Evolutionary conservation across 768 basidiomycete species (phyloP).

Genomic region (Fibroporia radiculosa): DNA sequence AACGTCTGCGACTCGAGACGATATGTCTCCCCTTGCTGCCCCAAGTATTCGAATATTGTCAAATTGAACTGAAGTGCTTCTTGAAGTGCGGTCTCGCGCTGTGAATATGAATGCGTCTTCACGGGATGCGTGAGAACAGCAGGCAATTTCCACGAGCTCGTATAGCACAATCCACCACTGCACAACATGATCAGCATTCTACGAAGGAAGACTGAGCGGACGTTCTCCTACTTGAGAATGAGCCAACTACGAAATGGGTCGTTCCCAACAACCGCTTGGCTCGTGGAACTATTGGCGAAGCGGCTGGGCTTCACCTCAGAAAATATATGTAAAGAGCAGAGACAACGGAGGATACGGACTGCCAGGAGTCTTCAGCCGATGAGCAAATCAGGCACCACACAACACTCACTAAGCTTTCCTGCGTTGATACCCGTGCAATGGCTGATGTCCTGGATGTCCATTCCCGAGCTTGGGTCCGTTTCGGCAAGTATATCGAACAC

Average conservation of each 20-base stretch:
- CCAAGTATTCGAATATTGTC: constrained; percentile 5
- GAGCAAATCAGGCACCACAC: background rate
- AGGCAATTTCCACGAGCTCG: constrained; percentile 6
- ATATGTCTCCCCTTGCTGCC: constrained; percentile 5
- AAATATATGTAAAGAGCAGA: constrained; percentile 5
- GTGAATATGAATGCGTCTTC: constrained; percentile 4
- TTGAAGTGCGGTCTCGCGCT: background rate
- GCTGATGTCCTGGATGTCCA: background rate
- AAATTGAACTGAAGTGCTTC: constrained; percentile 1
- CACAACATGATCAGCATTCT: background rate
- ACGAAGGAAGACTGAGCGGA: background rate
- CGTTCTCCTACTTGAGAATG: background rate
- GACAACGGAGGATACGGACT: constrained; percentile 4
- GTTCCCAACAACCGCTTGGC: background rate
- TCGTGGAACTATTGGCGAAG: constrained; percentile 6
- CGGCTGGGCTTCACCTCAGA: constrained; percentile 1
- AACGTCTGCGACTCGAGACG: background rate
- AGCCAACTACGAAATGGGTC: constrained; percentile 2
- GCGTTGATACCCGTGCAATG: constrained; percentile 1
- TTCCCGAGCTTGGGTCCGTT: background rate
- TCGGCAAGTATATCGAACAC: constrained; percentile 5
- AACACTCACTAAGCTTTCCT: constrained; percentile 2
- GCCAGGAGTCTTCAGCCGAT: background rate
- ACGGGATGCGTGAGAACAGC: constrained; percentile 5
- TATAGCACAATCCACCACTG: background rate